phyloP scores from a whole-genome alignment of 1,284 basidiomycete genomes.

The Thelephora terrestris region DNA sequence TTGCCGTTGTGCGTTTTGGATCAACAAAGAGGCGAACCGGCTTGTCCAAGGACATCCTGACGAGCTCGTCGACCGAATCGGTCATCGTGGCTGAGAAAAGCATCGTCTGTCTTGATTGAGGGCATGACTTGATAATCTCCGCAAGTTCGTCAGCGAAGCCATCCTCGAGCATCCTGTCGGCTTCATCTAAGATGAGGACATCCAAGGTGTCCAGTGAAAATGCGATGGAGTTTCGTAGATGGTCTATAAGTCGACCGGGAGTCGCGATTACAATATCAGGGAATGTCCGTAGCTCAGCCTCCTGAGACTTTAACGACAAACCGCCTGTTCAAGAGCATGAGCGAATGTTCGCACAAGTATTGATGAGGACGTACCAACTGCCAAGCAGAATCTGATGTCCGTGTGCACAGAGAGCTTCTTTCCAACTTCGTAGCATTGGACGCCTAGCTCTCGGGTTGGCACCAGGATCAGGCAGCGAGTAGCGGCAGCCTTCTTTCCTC shows the following conservation, averaged over 20 bases:
- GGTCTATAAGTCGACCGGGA: conserved; percentile 93
- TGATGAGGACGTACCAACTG: conserved; percentile 61
- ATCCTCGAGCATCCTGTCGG: conserved; percentile 95
- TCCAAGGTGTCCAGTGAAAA: conserved; percentile 93
- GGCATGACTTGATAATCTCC: conserved; percentile 90
- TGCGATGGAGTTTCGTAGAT: conserved; percentile 89
- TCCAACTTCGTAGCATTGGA: conserved; percentile 91
- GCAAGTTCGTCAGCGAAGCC: conserved; percentile 94
- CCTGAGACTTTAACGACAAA: conserved; percentile 86
- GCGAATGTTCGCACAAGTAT: conserved; percentile 5
- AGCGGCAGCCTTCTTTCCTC: conserved; percentile 77
- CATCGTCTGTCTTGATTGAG: conserved; percentile 90
- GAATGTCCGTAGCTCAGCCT: conserved; percentile 71
- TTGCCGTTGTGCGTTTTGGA: conserved; percentile 81
- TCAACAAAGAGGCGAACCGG: conserved; percentile 95
- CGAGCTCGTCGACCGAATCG: conserved; percentile 89
- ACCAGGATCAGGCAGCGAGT: conserved; percentile 91
- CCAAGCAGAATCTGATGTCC: conserved; percentile 80
- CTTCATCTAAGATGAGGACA: conserved; percentile 92
- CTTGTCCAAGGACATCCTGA: conserved; percentile 84
- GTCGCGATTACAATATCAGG: conserved; percentile 94
- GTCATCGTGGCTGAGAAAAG: conserved; percentile 98
- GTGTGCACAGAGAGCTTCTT: conserved; percentile 79
- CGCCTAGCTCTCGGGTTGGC: conserved; percentile 89
- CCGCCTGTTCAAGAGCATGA: conserved; percentile 47